Percentiles rank a stretch among this genome's conserved stretches.
Evolutionary conservation across 768 basidiomycete species (phyloP).

Genomic region (Trametes cingulata): DNA sequence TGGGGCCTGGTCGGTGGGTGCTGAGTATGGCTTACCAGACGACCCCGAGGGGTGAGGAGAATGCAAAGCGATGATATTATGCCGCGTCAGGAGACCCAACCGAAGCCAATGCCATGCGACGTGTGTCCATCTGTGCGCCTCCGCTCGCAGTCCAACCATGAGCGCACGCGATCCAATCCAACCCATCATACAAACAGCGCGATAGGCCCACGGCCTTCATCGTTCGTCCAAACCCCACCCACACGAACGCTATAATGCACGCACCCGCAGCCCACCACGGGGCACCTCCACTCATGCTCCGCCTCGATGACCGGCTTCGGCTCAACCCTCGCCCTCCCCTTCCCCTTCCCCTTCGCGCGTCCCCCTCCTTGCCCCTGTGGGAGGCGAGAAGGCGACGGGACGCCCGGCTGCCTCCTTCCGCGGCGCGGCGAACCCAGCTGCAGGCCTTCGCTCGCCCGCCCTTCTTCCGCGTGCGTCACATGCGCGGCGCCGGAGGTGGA

Average conservation of each 20-base stretch:
- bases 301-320: slow-evolving; percentile 42
- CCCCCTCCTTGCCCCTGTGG: neutral
- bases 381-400: neutral
- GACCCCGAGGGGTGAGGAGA: slow-evolving; percentile 13
- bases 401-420: neutral
- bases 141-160: neutral
- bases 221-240: slow-evolving; percentile 61
- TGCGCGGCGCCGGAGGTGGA: slow-evolving; percentile 7
- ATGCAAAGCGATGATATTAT: neutral
- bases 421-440: neutral
- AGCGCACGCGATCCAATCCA: neutral
- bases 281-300: slow-evolving; percentile 63
- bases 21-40: neutral
- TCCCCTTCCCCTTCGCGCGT: slow-evolving; percentile 33
- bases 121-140: neutral
- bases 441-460: neutral
- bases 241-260: slow-evolving; percentile 59
- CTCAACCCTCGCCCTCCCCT: slow-evolving; percentile 23
- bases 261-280: slow-evolving; percentile 56
- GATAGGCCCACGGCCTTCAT: slow-evolving; percentile 45
- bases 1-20: neutral
- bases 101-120: neutral
- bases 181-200: slow-evolving; percentile 40
- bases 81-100: neutral
- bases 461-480: slow-evolving; percentile 11